Conservation (phyloP, 1,284 basidiomycete genomes). For the Heterobasidion irregulare region DNA sequence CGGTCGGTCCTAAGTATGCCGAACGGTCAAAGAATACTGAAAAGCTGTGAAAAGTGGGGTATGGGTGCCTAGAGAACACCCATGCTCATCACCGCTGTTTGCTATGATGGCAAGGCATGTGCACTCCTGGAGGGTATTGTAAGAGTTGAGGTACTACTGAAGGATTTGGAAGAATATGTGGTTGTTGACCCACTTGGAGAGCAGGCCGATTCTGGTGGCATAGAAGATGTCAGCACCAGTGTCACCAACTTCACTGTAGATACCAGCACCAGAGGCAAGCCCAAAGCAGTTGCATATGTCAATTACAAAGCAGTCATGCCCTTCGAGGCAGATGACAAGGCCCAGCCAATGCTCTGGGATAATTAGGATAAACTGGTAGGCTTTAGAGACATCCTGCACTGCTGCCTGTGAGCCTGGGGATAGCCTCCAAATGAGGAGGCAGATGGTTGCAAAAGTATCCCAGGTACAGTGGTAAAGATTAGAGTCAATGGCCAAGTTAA, state of each 20-base stretch:
- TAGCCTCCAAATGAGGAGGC: constrained; percentile 15
- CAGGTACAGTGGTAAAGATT: constrained; percentile 29
- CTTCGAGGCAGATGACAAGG: constrained; percentile 14
- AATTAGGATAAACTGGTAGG: constrained; percentile 25
- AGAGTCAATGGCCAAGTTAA: constrained; percentile 27
- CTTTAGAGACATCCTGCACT: constrained; percentile 21
- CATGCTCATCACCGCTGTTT: too few relatives aligned
- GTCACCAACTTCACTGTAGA: constrained; percentile 22
- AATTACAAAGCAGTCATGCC: constrained; percentile 16
- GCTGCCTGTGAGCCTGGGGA: constrained; percentile 27
- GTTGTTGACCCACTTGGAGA: constrained; percentile 33
- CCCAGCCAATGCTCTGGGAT: constrained; percentile 25
- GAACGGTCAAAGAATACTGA: too few relatives aligned
- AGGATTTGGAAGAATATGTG: constrained; percentile 26
- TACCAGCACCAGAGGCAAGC: constrained; percentile 17
- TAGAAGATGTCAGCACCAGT: constrained; percentile 22
- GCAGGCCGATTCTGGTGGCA: constrained; percentile 19
- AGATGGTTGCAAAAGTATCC: constrained; percentile 27
- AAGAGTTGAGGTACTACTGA: constrained; percentile 8
- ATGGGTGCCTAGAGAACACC: too few relatives aligned
- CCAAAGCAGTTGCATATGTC: constrained; percentile 25
- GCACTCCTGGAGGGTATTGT: constrained; percentile 12
- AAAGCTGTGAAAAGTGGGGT: too few relatives aligned
- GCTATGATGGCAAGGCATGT: constrained; percentile 5
- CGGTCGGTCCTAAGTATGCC: too few relatives aligned